A percentile compares a stretch with the other conserved stretches of the same genome.
These are phyloP conservation scores for Russula sp. DNA, from an alignment of 768 basidiomycete species.

Conservation along the genomic window DNA sequence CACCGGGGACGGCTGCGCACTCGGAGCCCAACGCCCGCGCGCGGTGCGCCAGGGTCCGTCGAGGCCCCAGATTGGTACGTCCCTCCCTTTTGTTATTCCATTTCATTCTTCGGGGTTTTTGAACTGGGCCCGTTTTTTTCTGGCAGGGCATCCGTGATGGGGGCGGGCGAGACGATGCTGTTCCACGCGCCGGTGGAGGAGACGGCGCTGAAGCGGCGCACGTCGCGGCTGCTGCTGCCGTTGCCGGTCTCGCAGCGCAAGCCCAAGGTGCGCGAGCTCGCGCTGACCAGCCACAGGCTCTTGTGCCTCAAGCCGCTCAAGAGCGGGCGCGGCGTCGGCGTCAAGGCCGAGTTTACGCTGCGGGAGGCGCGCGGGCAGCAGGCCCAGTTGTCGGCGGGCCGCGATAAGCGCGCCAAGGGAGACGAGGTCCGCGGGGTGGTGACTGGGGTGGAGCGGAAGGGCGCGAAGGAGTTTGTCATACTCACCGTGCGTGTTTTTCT, in stretches of 20 bases:
- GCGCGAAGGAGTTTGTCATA: slow-evolving; percentile 55
- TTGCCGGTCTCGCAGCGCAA: slow-evolving; percentile 45
- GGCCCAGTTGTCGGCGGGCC: slow-evolving; percentile 31
- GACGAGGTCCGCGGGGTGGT: slow-evolving; percentile 33
- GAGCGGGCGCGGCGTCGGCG: slow-evolving; percentile 34
- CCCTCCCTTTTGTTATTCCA: no score
- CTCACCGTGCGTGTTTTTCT: slow-evolving; percentile 44
- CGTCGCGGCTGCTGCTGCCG: slow-evolving; percentile 46
- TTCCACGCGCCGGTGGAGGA: slow-evolving; percentile 52
- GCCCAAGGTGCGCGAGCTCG: slow-evolving; percentile 47
- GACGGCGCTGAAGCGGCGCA: slow-evolving; percentile 48
- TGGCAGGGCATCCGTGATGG: slow-evolving; percentile 35
- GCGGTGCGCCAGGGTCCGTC: slow-evolving; percentile 5
- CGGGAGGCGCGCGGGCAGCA: slow-evolving; percentile 23
- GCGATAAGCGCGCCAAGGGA: slow-evolving; percentile 39
- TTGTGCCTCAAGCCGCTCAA: slow-evolving; percentile 49
- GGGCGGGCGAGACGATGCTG: slow-evolving; percentile 42
- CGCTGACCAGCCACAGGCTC: slow-evolving; percentile 52
- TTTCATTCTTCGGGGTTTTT: no score
- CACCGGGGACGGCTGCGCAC: slow-evolving; percentile 49
- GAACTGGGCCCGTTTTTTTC: no score
- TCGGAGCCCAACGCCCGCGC: slow-evolving; percentile 49
- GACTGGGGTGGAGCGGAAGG: slow-evolving; percentile 44
- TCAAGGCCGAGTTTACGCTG: slow-evolving; percentile 51
- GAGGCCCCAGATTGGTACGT: slow-evolving; percentile 43